Evolutionary conservation across 2,329 filamentous ascomycete genomes (phyloP).

Genomic region (Exophiala viscosa): DNA sequence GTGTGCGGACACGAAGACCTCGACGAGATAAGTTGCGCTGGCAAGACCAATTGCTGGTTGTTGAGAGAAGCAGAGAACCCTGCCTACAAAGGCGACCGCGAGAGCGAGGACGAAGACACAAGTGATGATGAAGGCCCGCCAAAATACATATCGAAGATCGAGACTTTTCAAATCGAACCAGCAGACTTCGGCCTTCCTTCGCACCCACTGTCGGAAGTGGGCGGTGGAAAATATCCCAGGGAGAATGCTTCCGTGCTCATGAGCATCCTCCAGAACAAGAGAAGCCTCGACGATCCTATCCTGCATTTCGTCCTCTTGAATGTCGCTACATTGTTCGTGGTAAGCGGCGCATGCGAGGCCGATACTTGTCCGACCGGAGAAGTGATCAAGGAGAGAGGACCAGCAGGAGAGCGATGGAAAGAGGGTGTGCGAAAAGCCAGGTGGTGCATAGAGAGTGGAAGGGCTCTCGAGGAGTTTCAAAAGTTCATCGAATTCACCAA

Average conservation of each 20-base stretch:
- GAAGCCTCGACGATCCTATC: slow-evolving; percentile 74
- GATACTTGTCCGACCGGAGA: slow-evolving; percentile 77
- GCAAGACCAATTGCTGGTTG: slow-evolving; percentile 84
- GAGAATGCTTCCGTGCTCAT: slow-evolving; percentile 85
- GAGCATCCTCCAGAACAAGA: slow-evolving; percentile 68
- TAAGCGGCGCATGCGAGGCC: slow-evolving; percentile 80
- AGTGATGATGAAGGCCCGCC: slow-evolving; percentile 39
- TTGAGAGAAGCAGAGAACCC: slow-evolving; percentile 54
- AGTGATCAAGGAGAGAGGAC: slow-evolving; percentile 77
- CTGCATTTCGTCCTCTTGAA: slow-evolving; percentile 94
- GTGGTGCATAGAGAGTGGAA: slow-evolving; percentile 82
- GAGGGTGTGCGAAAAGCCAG: slow-evolving; percentile 83
- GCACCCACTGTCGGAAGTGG: slow-evolving; percentile 73
- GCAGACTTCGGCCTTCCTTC: slow-evolving; percentile 79
- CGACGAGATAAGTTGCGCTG: slow-evolving; percentile 91
- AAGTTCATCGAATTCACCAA: slow-evolving; percentile 82
- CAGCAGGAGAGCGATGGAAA: slow-evolving; percentile 87
- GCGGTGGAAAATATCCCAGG: slow-evolving; percentile 75
- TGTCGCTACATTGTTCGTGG: slow-evolving; percentile 80
- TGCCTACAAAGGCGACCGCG: slow-evolving; percentile 34
- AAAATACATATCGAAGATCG: slow-evolving; percentile 53
- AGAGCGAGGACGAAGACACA: slow-evolving; percentile 39
- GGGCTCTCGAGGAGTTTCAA: slow-evolving; percentile 78
- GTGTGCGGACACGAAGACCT: slow-evolving; percentile 93
- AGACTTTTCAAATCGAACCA: slow-evolving; percentile 74